A percentile compares a stretch with the other conserved stretches of the same genome.
Evolutionary conservation across 352 stramenopile species (phyloP).

Genomic region (Pythium scleroteichum): DNA sequence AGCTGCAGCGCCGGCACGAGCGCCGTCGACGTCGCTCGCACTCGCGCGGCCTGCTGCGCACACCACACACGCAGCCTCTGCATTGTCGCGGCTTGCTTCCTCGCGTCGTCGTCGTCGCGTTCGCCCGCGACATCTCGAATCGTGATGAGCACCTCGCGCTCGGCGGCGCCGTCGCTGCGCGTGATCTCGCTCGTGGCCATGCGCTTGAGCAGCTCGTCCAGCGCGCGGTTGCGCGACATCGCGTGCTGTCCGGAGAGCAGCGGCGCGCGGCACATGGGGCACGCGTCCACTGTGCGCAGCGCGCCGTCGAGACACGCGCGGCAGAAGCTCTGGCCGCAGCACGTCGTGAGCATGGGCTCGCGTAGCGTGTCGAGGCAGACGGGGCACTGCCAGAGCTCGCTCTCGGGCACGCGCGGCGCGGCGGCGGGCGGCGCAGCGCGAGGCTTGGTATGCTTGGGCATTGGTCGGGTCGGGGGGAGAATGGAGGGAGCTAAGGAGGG

Average conservation of each 20-base stretch:
- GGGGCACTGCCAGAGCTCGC: constrained; percentile 43
- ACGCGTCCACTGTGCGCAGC: constrained; percentile 44
- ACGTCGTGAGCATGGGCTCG: constrained; percentile 52
- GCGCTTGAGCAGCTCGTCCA: constrained; percentile 39
- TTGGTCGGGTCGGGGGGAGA: no score
- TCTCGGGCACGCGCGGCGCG: constrained; percentile 1
- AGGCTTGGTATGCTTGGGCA: no score
- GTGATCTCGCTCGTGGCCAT: constrained; percentile 12
- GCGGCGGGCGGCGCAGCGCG: constrained; percentile 6
- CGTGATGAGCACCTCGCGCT: constrained; percentile 27
- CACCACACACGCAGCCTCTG: not conserved
- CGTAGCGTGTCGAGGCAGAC: constrained; percentile 54
- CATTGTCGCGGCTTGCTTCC: not conserved
- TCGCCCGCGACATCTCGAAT: constrained; percentile 8
- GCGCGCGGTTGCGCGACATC: constrained; percentile 52
- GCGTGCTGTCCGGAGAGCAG: constrained; percentile 45
- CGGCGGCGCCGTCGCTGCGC: not conserved
- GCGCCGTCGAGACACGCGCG: constrained; percentile 46
- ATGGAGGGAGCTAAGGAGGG: no score
- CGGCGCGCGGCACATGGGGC: constrained; percentile 57
- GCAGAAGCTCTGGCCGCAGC: constrained; percentile 72
- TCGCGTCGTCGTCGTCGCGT: not conserved
- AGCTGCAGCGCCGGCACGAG: constrained; percentile 11
- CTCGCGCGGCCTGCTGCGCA: not conserved
- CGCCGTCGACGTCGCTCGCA: not conserved